phyloP scores from a whole-genome alignment of 2,329 filamentous ascomycete genomes.

The Pyricularia pennisetigena region DNA sequence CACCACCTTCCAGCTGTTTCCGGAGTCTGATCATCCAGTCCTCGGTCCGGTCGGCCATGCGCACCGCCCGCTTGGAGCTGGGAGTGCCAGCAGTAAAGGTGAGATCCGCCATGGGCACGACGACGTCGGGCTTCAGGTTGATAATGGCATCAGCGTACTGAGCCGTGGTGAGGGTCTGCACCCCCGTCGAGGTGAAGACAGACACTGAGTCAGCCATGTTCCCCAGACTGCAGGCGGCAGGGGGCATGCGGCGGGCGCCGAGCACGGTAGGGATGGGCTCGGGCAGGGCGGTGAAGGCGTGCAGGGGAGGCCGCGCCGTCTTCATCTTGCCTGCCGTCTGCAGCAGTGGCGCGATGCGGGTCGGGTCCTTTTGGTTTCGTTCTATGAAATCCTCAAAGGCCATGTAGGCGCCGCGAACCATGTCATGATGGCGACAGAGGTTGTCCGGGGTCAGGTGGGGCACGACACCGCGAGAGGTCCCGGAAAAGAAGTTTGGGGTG shows the following conservation, averaged over 20 bases:
- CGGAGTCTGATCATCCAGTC: constrained; percentile 68
- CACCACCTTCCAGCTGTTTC: constrained; percentile 21
- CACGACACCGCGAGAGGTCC: constrained; percentile 73
- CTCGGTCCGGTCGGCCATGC: constrained; percentile 81
- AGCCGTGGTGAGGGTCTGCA: constrained; percentile 56
- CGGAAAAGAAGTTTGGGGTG: constrained; percentile 74
- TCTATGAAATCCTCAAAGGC: constrained; percentile 79
- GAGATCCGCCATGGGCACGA: constrained; percentile 69
- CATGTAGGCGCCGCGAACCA: constrained; percentile 63
- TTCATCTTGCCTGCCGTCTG: constrained; percentile 16
- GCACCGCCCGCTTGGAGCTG: constrained; percentile 62
- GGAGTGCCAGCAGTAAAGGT: constrained; percentile 27
- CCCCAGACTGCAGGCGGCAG: constrained; percentile 59
- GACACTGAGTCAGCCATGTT: constrained; percentile 65
- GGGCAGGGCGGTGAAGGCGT: constrained; percentile 67
- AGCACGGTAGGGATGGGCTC: constrained; percentile 58
- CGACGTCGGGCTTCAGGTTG: constrained; percentile 68
- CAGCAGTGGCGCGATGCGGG: constrained; percentile 38
- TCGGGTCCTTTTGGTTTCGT: constrained; percentile 24
- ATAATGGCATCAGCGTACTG: constrained; percentile 59
- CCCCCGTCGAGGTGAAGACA: constrained; percentile 80
- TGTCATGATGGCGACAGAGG: constrained; percentile 48
- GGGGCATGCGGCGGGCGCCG: constrained; percentile 66
- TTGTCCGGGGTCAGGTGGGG: constrained; percentile 88
- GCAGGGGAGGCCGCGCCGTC: constrained; percentile 43